Base-by-base conservation (phyloP, 306 rosid species). In the Cyamopsis tetragonoloba region DNA sequence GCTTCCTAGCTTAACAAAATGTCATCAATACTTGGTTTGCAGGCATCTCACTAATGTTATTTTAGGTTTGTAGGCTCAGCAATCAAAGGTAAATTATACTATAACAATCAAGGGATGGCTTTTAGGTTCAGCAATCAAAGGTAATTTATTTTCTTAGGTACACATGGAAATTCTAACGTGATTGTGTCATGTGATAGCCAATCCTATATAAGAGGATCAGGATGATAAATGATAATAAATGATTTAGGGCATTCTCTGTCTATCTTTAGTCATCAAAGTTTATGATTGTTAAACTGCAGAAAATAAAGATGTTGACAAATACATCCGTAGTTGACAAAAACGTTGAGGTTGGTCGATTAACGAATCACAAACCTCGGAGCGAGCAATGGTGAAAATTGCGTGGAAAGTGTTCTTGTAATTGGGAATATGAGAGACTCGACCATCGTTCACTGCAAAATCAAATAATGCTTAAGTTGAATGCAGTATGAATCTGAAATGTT, bases 331-430 rank as follows among this genome's bases (percentile, higher is more conserved):
- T 24, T 12, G 15, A 66, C 1, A 47, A 58, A 50, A 43, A 24
- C 0, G 6, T 15, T 3, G 13, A 4, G 20, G 8, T 13, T 2
- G 61, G 8, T 3, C 18, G 24, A 58, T 51, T 49, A 27, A 68
- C 61, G 48, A 68, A 30, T 5, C 23, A 82, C 90, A 51, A 54
- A 91, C 99, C 99, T 93, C 99, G 39, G 63, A 80, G 47, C 96
- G 95, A 77, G 92, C 79, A 75, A 90, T 86, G 77, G 96, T 86
- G 77, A 83, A 83, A 66, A 95, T 18, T 37, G 99, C 97, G 53
- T 95, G 83, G 60, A 68, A 87, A 0, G 97, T 95, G 76, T 83
- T 95, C 89, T 82, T 95, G 69, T 95, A 90, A 51, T 63, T 82
- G 7, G 96, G 97, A 42, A 86, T 85, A 74, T 76, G 79, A 37